These are phyloP conservation scores for Annona cherimola DNA, from an alignment of 164 flowering plant genomes.

Conservation along the genomic window DNA sequence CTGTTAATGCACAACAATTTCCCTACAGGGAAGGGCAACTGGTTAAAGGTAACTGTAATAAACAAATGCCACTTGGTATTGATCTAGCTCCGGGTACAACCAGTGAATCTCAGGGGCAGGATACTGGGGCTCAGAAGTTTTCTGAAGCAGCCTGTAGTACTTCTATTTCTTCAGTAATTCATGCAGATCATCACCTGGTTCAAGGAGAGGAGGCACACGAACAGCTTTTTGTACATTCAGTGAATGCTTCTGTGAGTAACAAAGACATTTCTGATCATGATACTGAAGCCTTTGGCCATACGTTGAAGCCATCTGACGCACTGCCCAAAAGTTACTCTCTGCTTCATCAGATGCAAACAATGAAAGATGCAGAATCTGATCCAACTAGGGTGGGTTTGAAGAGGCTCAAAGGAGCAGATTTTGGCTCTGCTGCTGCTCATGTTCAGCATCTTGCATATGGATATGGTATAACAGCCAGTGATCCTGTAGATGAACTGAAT, in stretches of 20 bases:
- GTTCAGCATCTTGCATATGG: conserved; percentile 35
- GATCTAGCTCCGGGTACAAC: conserved; percentile 12
- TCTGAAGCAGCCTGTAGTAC: conserved; percentile 14
- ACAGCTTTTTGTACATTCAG: conserved; percentile 9
- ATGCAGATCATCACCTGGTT: conserved; percentile 16
- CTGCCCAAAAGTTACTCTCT: conserved; percentile 42
- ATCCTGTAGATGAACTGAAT: conserved; percentile 21
- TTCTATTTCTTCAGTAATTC: conserved; percentile 13
- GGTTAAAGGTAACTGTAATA: conserved; percentile 29
- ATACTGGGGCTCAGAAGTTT: conserved; percentile 12
- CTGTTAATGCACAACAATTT: conserved; percentile 23
- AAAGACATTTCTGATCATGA: conserved; percentile 24
- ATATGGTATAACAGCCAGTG: conserved; percentile 22
- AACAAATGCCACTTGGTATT: conserved; percentile 9
- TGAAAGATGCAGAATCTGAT: conserved; percentile 48
- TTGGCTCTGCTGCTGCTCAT: conserved; percentile 30
- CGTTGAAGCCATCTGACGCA: conserved; percentile 37
- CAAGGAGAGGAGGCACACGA: conserved; percentile 17
- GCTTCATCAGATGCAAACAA: conserved; percentile 55
- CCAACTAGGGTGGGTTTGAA: conserved; percentile 40
- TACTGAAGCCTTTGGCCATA: conserved; percentile 59
- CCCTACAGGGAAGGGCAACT: conserved; percentile 26
- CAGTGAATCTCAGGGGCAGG: conserved; percentile 13
- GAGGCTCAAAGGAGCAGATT: conserved; percentile 48
- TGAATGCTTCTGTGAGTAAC: conserved; percentile 2